Base-by-base conservation (phyloP, 2,329 filamentous ascomycete species). In the Penicillium psychrosexuale region DNA sequence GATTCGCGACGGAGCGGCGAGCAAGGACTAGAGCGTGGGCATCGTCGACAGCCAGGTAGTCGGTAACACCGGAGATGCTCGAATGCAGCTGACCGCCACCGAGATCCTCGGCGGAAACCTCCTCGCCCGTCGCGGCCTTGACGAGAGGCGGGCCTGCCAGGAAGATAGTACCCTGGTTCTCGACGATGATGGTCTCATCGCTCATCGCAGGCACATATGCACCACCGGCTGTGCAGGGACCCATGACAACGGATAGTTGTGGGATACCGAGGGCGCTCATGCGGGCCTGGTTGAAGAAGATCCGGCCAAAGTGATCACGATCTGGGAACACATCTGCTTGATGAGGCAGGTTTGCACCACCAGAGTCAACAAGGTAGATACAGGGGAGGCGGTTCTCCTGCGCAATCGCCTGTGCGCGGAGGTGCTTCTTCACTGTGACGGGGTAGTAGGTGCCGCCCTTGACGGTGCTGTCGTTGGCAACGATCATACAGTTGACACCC, bases 371-470 rank as follows among this genome's bases (percentile, higher is more conserved):
- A 24, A 99, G 82, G 75, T 97, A 99, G 71, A 99, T 90, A 74
- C 93, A 97, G 0, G 85, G 85, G 9, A 88, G 72, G 56, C 75
- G 87, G 73, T 97, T 97, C 72, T 97, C 90, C 61, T 90, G 84
- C 0, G 93, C 93, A 60, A 97, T 89, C 28, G 89, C 86, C 74
- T 99, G 94, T 5, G 93, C 93, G 59, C 93, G 85, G 15, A 97
- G 80, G 73, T 97, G 94, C 80, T 99, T 99, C 79, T 97, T 97
- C 56, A 97, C 90, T 0, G 93, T 99, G 65, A 97, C 91, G 1
- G 93, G 93, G 70, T 93, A 97, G 76, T 99, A 99, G 1, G 93
- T 96, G 24, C 93, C 93, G 49, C 93, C 93, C 77, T 97, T 99
- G 68, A 97, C 93, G 17, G 93, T 97, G 77, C 90, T 95, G 72